Evolutionary conservation across 257 asterid species (phyloP), one percentile per base, ranked within the genome.

Genomic region (Capsicum rhomboideum): DNA sequence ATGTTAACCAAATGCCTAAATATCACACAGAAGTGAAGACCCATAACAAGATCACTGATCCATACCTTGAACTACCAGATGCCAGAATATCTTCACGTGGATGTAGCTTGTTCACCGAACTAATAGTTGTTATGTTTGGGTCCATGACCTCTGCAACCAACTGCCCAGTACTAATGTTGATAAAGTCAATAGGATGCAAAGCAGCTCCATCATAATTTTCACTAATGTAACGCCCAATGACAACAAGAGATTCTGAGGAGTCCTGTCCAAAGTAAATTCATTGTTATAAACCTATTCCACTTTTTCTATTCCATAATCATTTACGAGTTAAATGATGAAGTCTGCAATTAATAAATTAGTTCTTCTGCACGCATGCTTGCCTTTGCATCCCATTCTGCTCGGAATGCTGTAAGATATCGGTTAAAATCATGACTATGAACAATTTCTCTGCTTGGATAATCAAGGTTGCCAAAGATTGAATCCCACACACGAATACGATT

Each of bases 381-480:
- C 98, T 96, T 96, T 42, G 97, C 97, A 75, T 96, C 98, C 99
- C 98, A 96, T 85, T 96, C 98, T 20, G 99, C 99, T 85, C 92
- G 91, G 87, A 96, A 96, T 83, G 98, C 92, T 4, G 98, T 96
- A 86, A 96, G 90, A 85, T 96, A 98, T 16, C 99, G 89, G 83
- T 96, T 96, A 75, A 96, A 96, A 89, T 96, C 98, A 66, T 96
- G 98, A 85, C 98, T 96, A 85, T 96, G 99, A 82, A 96, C 99
- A 74, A 96, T 94, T 88, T 96, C 98, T 82, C 99, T 86, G 89
- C 98, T 94, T 78, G 99, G 98, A 82, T 91, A 77, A 74, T 93
- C 98, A 90, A 96, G 80, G 87, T 88, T 87, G 14, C 99, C 99
- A 55, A 93, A 96, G 78, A 96, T 94, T 49, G 99, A 92, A 87